Conservation (phyloP, 257 asterid species). For the Solanum pimpinellifolium region DNA sequence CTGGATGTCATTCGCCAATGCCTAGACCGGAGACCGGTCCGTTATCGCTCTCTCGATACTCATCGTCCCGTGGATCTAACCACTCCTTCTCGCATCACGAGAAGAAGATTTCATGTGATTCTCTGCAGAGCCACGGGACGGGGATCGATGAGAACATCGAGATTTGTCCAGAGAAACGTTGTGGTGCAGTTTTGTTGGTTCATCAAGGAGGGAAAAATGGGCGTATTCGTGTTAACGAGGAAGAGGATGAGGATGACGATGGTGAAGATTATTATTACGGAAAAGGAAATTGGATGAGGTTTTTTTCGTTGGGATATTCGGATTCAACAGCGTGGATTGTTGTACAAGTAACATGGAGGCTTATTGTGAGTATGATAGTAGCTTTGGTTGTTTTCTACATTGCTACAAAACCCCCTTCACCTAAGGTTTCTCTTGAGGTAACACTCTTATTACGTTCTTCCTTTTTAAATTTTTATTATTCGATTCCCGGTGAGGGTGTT, state of each 20-base stretch:
- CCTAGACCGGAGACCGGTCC: conserved; percentile 5
- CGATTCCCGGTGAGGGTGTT: not conserved
- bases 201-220: not conserved
- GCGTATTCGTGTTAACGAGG: not conserved
- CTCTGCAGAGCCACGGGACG: conserved; percentile 1
- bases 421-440: conserved; percentile 49
- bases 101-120: conserved; percentile 15
- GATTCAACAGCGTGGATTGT: conserved; percentile 46
- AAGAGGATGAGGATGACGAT: not conserved
- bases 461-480: not conserved
- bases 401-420: conserved; percentile 60
- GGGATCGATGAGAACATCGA: not conserved
- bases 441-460: not conserved
- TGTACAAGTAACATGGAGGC: conserved; percentile 63
- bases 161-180: not conserved
- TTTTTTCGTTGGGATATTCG: conserved; percentile 35
- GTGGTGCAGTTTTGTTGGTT: not conserved
- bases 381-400: conserved; percentile 56
- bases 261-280: not conserved
- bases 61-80: conserved; percentile 54
- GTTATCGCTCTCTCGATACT: conserved; percentile 28
- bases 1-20: conserved; percentile 1
- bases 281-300: conserved; percentile 20
- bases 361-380: conserved; percentile 39
- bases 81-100: conserved; percentile 20